Percentiles rank a stretch among this genome's conserved stretches.
Conservation (phyloP, 257 asterid species). For the Solanum infundibuliforme region DNA sequence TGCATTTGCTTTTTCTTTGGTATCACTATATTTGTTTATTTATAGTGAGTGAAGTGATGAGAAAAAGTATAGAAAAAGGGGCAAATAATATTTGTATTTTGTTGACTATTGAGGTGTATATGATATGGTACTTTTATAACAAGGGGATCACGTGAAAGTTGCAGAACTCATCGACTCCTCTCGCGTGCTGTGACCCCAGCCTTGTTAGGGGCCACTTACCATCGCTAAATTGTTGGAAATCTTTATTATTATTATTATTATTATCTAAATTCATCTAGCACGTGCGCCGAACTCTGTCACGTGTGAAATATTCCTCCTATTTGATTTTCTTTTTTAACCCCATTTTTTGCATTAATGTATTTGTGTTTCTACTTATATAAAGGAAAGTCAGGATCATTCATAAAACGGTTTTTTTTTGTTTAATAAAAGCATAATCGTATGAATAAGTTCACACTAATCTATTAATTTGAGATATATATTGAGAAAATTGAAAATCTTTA, state of each 20-base stretch:
- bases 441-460: not conserved
- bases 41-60: not conserved
- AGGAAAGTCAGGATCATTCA: too few relatives aligned
- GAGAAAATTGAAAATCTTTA: too few relatives aligned
- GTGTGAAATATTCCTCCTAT: not conserved
- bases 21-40: not conserved
- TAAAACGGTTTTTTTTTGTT: not conserved
- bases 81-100: not conserved
- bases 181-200: not conserved
- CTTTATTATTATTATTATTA: not conserved
- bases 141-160: conserved; percentile 8
- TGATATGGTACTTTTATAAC: not conserved
- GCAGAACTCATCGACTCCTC: not conserved
- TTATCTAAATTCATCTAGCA: not conserved
- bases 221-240: not conserved
- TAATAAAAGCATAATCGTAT: not conserved
- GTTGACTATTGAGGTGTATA: not conserved
- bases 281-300: conserved; percentile 21
- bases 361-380: not conserved
- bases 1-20: not conserved
- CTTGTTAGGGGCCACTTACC: not conserved
- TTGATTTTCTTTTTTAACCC: not conserved
- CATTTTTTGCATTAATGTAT: not conserved
- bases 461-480: too few relatives aligned
- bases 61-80: not conserved